Evolutionary conservation across 768 basidiomycete species (phyloP).

Genomic region (Porphyrellus cyaneotinctus): DNA sequence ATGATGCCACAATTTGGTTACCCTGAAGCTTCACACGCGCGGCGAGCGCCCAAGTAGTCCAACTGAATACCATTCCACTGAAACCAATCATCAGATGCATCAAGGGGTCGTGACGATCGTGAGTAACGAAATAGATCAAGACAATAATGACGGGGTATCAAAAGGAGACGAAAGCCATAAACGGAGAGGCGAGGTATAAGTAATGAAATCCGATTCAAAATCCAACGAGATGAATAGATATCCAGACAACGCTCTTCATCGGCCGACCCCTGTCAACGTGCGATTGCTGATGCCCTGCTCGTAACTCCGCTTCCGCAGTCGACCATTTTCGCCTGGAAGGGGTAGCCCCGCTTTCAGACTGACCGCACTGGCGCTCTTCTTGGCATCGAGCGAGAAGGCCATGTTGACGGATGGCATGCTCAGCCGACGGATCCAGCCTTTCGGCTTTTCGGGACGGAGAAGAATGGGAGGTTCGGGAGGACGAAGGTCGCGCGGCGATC

Average conservation of each 20-base stretch:
- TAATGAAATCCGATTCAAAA: neutral
- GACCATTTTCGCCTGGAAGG: conserved; percentile 48
- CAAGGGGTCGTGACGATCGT: conserved; percentile 1
- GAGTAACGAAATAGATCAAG: neutral
- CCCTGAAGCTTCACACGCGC: neutral
- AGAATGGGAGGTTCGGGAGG: conserved; percentile 41
- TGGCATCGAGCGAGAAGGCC: conserved; percentile 57
- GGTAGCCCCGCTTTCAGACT: conserved; percentile 32
- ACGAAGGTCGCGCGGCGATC: conserved; percentile 34
- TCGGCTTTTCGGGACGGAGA: conserved; percentile 55
- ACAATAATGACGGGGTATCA: conserved; percentile 6
- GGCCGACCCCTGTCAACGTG: conserved; percentile 50
- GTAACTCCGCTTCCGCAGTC: conserved; percentile 33
- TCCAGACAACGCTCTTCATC: conserved; percentile 13
- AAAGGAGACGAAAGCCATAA: neutral
- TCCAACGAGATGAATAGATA: neutral
- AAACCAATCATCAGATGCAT: neutral
- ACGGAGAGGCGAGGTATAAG: conserved; percentile 1
- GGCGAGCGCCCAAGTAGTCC: neutral
- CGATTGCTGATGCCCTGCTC: conserved; percentile 42
- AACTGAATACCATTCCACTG: neutral
- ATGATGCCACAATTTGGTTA: neutral
- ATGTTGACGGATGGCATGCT: conserved; percentile 70
- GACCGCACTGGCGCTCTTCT: conserved; percentile 47
- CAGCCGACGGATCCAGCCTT: conserved; percentile 70